A percentile compares a stretch with the other conserved stretches of the same genome.
Evolutionary conservation across 495 filamentous ascomycete genomes (phyloP).

Genomic region (Aspergillus heteromorphus): DNA sequence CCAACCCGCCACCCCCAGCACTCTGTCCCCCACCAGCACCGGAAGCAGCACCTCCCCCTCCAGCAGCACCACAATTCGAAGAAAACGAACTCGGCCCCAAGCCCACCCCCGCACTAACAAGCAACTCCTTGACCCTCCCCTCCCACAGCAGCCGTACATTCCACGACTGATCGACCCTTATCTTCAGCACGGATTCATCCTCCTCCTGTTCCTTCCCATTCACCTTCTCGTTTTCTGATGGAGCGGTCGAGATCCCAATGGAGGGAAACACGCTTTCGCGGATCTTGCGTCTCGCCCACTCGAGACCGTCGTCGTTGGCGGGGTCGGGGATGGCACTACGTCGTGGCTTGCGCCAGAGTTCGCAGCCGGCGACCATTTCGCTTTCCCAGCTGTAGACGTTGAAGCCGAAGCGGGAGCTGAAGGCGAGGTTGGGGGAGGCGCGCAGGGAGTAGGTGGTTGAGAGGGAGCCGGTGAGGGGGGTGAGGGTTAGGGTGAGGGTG

Average conservation of each 20-base stretch:
- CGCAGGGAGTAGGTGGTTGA: constrained; percentile 85
- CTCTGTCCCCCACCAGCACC: constrained; percentile 36
- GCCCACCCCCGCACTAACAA: constrained; percentile 82
- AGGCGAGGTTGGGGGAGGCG: constrained; percentile 71
- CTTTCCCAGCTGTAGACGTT: constrained; percentile 98
- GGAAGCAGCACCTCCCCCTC: too few relatives aligned
- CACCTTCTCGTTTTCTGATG: constrained; percentile 12
- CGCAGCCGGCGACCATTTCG: constrained; percentile 81
- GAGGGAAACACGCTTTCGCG: constrained; percentile 21
- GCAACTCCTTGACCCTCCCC: constrained; percentile 82
- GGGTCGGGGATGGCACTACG: too few relatives aligned
- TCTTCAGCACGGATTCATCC: constrained; percentile 83
- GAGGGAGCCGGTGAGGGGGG: constrained; percentile 87
- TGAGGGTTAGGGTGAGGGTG: constrained; percentile 85
- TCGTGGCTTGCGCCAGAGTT: constrained; percentile 69
- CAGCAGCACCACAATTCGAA: constrained; percentile 28
- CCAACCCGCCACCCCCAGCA: constrained; percentile 64
- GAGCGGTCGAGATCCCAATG: constrained; percentile 14
- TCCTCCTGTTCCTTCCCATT: constrained; percentile 55
- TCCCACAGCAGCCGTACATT: constrained; percentile 88
- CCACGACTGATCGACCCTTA: constrained; percentile 78
- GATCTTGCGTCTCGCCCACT: constrained; percentile 43
- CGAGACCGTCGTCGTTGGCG: constrained; percentile 35
- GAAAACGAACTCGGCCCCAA: constrained; percentile 51
- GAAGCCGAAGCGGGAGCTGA: constrained; percentile 90